Evolutionary conservation across 2,329 filamentous ascomycete genomes (phyloP), one percentile per base, ranked within the genome.

Genomic region (Diaporthe citriasiana): DNA sequence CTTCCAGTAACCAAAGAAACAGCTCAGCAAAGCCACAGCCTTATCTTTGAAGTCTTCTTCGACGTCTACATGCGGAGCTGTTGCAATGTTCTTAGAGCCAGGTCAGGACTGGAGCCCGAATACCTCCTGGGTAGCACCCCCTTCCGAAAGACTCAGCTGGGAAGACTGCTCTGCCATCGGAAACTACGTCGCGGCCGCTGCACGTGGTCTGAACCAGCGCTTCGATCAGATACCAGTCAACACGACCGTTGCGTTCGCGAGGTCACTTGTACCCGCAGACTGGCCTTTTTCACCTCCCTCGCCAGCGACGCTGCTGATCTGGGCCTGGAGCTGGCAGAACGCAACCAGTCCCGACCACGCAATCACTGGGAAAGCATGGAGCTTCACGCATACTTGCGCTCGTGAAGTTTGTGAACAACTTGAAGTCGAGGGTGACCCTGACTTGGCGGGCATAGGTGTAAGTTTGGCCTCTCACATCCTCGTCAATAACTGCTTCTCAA

Each of bases 321-420:
- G 56, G 56, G 56, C 56, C 56, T 59, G 56, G 56, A 59, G 56
- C 56, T 59, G 56, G 56, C 33, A 40, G 12, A 59, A 59, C 4
- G 38, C 33, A 9, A 40, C 33, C 2, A 59, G 35, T 40, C 56
- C 56, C 5, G 56, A 59, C 0, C 17, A 59, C 6, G 13, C 5
- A 3, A 59, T 59, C n/a, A 59, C 35, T 8, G 33, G 35, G 5
- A 25, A 3, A 13, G 35, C 56, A 25, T 59, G 56, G 35, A 3
- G 3, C 8, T 15, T 40, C 22, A 12, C 35, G 7, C 3, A 22
- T n/a, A 25, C 5, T 17, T 59, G 35, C 35, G 25, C 12, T 9
- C 56, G 0, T 25, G 22, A 59, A 22, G 33, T 59, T 25, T 59
- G 56, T 9, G 33, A 22, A 8, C 56, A 59, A 35, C 56, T 59